These are phyloP conservation scores for Lindgomyces ingoldianus DNA, from an alignment of 495 filamentous ascomycete genomes.

Conservation along the genomic window DNA sequence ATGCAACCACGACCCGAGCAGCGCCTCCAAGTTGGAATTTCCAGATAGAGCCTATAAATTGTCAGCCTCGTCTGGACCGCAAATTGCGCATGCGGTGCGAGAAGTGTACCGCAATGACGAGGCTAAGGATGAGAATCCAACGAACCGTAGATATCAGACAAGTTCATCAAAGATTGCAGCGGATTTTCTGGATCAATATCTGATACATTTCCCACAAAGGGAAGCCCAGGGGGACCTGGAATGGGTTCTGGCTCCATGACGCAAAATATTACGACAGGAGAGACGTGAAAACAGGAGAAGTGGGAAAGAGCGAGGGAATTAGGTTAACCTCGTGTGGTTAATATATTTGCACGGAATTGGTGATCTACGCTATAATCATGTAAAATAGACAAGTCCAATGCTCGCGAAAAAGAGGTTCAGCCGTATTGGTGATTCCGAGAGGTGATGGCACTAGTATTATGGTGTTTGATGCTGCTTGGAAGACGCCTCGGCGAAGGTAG, in stretches of 20 bases:
- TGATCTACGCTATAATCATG: neutral
- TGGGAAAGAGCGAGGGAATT: neutral
- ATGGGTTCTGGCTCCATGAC: constrained; percentile 12
- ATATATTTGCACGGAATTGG: neutral
- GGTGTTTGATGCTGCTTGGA: too few relatives aligned
- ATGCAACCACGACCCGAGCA: constrained; percentile 13
- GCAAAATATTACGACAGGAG: neutral
- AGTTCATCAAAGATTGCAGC: constrained; percentile 6
- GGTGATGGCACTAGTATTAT: too few relatives aligned
- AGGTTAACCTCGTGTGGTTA: neutral
- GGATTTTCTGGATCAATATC: constrained; percentile 23
- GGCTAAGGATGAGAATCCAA: neutral
- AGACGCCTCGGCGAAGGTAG: neutral
- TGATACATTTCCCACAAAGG: constrained; percentile 15
- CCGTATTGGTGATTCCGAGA: constrained; percentile 4
- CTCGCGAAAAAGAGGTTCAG: neutral
- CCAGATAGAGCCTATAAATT: constrained; percentile 9
- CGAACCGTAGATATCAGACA: constrained; percentile 18
- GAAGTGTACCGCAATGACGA: too few relatives aligned
- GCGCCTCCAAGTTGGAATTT: constrained; percentile 5
- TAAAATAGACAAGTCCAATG: too few relatives aligned
- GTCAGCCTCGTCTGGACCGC: neutral
- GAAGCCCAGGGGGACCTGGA: constrained; percentile 25
- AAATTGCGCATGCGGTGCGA: too few relatives aligned
- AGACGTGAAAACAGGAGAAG: neutral